phyloP scores from a whole-genome alignment of 192 early-diverging fungal genomes.

The Dimargaris cristalligena region DNA sequence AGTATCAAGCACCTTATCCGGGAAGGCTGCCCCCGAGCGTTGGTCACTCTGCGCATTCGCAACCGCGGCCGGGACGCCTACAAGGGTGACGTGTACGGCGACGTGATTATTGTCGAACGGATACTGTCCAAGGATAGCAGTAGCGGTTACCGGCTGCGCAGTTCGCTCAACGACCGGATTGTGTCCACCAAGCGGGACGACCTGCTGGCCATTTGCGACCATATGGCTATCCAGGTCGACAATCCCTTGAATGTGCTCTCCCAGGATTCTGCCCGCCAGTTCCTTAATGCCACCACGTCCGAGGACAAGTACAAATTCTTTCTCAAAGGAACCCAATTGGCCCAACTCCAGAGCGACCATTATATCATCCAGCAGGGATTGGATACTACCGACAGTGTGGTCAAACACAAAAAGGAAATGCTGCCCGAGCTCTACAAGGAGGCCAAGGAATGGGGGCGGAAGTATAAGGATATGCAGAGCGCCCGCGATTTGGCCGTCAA shows the following conservation, averaged over 20 bases:
- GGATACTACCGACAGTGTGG: conserved; percentile 29
- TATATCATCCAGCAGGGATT: conserved; percentile 37
- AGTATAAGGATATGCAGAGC: conserved; percentile 47
- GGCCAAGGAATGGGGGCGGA: conserved; percentile 43
- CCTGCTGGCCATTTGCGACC: conserved; percentile 62
- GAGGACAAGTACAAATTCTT: conserved; percentile 90
- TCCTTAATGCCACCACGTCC: conserved; percentile 61
- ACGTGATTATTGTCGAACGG: conserved; percentile 68
- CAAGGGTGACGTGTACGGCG: conserved; percentile 62
- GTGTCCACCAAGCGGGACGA: conserved; percentile 73
- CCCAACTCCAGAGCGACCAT: conserved; percentile 60
- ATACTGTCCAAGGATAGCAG: conserved; percentile 33
- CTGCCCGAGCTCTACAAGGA: conserved; percentile 54
- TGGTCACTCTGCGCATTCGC: conserved; percentile 50
- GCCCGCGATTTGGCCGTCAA: conserved; percentile 35
- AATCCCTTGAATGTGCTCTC: conserved; percentile 89
- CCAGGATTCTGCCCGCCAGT: conserved; percentile 84
- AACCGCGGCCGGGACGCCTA: conserved; percentile 80
- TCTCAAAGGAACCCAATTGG: conserved; percentile 69
- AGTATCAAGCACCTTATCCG: conserved; percentile 63
- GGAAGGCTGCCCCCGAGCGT: conserved; percentile 51
- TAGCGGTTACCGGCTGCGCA: conserved; percentile 65
- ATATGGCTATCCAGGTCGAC: conserved; percentile 79
- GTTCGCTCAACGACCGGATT: conserved; percentile 31
- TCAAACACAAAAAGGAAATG: conserved; percentile 39